A percentile compares a stretch with the other conserved stretches of the same genome.
These are phyloP conservation scores for Heterobasidion irregulare DNA, from an alignment of 1,284 basidiomycete species.

Conservation along the genomic window DNA sequence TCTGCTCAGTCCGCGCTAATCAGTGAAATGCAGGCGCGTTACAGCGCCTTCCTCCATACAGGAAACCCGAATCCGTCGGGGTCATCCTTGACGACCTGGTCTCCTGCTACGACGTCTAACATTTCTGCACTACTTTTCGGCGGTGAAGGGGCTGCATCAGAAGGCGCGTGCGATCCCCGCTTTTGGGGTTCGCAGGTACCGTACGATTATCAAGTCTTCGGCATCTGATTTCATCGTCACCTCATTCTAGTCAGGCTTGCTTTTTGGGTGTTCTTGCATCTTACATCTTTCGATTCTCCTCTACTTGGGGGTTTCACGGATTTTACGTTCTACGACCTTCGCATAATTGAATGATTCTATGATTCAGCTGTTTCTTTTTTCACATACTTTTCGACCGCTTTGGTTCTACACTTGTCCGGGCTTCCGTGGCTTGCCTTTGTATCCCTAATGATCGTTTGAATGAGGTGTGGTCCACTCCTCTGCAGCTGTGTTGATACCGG, in stretches of 20 bases:
- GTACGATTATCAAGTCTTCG: constrained; percentile 63
- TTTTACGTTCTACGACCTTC: too few species aligned
- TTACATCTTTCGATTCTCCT: too few species aligned
- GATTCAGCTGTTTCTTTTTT: too few species aligned
- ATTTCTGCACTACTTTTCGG: constrained; percentile 51
- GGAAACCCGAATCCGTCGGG: constrained; percentile 48
- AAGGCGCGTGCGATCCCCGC: constrained; percentile 49
- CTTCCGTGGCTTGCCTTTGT: not conserved
- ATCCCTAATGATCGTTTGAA: not conserved
- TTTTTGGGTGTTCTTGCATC: not conserved
- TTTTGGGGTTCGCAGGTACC: constrained; percentile 58
- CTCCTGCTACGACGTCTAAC: constrained; percentile 36
- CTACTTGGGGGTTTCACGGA: too few species aligned
- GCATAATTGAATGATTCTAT: too few species aligned
- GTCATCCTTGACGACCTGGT: constrained; percentile 37
- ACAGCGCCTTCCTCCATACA: constrained; percentile 53
- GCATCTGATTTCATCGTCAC: constrained; percentile 3
- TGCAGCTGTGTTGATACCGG: not conserved
- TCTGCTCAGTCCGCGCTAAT: constrained; percentile 47
- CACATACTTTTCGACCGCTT: not conserved
- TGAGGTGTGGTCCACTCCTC: not conserved
- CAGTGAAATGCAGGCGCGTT: constrained; percentile 59
- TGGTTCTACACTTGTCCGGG: not conserved
- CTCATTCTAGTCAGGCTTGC: not conserved
- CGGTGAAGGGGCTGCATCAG: constrained; percentile 35